Evolutionary conservation across 1,284 basidiomycete species (phyloP).

Genomic region (Boletus chippewaensis): DNA sequence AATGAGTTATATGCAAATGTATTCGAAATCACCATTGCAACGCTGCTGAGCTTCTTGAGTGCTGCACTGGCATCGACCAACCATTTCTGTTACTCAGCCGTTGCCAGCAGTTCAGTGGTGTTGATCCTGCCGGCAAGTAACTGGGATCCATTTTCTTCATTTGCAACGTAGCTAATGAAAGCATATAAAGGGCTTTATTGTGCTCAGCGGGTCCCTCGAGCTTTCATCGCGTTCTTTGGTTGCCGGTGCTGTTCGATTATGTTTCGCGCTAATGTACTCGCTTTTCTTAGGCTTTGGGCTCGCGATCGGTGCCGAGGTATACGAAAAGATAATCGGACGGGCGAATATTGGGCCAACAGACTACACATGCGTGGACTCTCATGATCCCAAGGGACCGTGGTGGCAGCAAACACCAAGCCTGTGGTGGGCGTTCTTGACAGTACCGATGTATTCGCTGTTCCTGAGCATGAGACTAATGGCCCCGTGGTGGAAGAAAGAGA

Average conservation of each 20-base stretch:
- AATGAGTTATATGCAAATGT: constrained; percentile 84
- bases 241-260: constrained; percentile 79
- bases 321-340: constrained; percentile 46
- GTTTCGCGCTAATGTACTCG: constrained; percentile 75
- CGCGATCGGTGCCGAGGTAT: constrained; percentile 70
- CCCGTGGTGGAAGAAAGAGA: constrained; percentile 64
- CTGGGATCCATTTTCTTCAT: not conserved
- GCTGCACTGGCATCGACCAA: constrained; percentile 68
- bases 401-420: constrained; percentile 50
- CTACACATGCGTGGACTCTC: constrained; percentile 51
- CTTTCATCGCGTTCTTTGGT: constrained; percentile 74
- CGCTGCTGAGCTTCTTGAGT: constrained; percentile 74
- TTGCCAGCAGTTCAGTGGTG: constrained; percentile 80
- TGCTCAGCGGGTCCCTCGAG: constrained; percentile 77
- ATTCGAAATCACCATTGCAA: constrained; percentile 83
- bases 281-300: constrained; percentile 82
- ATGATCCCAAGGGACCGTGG: constrained; percentile 50
- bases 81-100: constrained; percentile 79
- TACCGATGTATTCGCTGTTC: constrained; percentile 71
- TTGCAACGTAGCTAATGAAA: not conserved
- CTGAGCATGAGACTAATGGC: constrained; percentile 76
- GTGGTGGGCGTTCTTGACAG: constrained; percentile 72
- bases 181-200: constrained; percentile 64
- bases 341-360: constrained; percentile 50
- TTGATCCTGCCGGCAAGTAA: constrained; percentile 73